A percentile compares a stretch with the other conserved stretches of the same genome.
These are phyloP conservation scores for Rhododendron mucronatum DNA, from an alignment of 148 eudicot species.

Conservation along the genomic window DNA sequence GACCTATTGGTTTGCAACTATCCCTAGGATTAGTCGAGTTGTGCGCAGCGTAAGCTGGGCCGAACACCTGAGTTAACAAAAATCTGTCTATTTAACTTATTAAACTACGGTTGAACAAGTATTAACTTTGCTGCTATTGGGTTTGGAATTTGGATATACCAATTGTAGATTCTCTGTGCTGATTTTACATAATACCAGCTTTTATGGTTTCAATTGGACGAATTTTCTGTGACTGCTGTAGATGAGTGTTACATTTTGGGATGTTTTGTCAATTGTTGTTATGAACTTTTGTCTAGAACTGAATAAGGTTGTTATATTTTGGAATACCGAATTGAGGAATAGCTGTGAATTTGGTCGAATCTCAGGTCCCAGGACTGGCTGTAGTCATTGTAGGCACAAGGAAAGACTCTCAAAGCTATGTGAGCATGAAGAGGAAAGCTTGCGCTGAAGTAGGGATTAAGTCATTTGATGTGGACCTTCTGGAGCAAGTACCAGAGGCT, in stretches of 20 bases:
- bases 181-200: background rate
- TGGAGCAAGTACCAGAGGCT: constrained; percentile 66
- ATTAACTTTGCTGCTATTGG: background rate
- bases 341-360: background rate
- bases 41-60: no score
- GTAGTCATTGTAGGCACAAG: constrained; percentile 86
- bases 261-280: background rate
- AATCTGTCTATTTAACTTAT: no score
- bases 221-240: background rate
- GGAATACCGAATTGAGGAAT: background rate
- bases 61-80: no score
- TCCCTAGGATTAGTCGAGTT: background rate
- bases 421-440: constrained; percentile 89
- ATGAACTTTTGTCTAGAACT: background rate
- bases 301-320: background rate
- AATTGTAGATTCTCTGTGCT: background rate
- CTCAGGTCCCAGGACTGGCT: constrained; percentile 92
- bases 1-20: background rate
- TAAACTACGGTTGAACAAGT: background rate
- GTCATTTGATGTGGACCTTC: constrained; percentile 66
- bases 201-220: background rate
- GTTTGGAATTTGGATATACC: background rate
- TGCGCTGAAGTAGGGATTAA: constrained; percentile 96
- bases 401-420: constrained; percentile 95
- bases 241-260: background rate